Evolutionary conservation across 768 basidiomycete species (phyloP), one percentile per base, ranked within the genome.

Genomic region (Antrodiella citrinella): DNA sequence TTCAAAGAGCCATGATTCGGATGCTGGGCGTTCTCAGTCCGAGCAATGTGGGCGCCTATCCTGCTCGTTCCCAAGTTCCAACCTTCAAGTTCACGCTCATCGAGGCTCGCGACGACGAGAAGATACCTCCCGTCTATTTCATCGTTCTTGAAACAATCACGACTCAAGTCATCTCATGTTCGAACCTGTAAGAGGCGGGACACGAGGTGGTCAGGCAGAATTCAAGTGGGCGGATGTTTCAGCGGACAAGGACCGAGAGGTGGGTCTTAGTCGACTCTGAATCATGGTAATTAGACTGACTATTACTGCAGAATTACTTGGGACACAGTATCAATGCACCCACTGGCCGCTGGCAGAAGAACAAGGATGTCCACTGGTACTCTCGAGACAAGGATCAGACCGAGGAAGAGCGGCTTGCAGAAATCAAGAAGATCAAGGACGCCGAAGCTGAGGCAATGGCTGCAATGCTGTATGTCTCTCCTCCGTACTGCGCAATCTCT

Each of bases 331-430:
- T 96, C 69, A 94, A 94, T 61, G 94, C 94, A 2, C 94, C 94
- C 0, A 90, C 90, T 1, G 94, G 94, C 1, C 75, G 94, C 44
- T 98, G 94, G 94, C 94, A 96, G 69, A 94, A 94, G 69, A 91
- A 92, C 71, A 92, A 94, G 65, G 94, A 98, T 60, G 70, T 98
- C 13, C 93, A 95, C 60, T 98, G 94, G 94, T 98, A 95, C 63
- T 79, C 72, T 59, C 81, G 93, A 23, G 90, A 92, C 3, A 22
- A 53, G 26, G 59, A 62, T 1, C 54, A 59, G 12, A 58, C 57
- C 2, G 78, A 78, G 12, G 64, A 64, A 10, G 80, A 81, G 54
- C 72, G 78, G 49, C 59, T 48, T 0, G 91, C 85, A 53, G 94
- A 97, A 69, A 84, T 96, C 25, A 69, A 78, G 50, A 79, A 75